These are phyloP conservation scores for Leishmania major DNA, from an alignment of 208 protist genomes.

Conservation along the genomic window DNA sequence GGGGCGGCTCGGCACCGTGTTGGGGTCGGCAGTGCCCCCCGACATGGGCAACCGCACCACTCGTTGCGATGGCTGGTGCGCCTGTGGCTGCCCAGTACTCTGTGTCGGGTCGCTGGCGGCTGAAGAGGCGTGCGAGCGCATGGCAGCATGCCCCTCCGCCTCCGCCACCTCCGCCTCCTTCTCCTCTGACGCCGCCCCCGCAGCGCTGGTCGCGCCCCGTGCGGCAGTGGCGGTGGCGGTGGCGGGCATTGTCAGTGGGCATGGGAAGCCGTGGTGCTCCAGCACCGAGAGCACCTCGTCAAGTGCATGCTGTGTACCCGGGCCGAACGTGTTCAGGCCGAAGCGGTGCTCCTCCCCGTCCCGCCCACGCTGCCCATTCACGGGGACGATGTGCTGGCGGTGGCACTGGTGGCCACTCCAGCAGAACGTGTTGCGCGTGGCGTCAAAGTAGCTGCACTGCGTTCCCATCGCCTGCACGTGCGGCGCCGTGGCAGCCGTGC, in stretches of 20 bases:
- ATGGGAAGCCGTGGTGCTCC: conserved; percentile 20
- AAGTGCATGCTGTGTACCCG: conserved; percentile 26
- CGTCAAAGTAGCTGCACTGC: conserved; percentile 42
- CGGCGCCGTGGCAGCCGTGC: conserved; percentile 11
- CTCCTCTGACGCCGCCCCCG: neutral
- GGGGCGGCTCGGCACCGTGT: neutral
- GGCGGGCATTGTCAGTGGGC: neutral
- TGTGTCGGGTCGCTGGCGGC: neutral
- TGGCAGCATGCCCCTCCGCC: conserved; percentile 2
- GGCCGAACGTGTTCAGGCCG: conserved; percentile 27
- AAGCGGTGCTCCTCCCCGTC: conserved; percentile 27
- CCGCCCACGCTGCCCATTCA: conserved; percentile 20
- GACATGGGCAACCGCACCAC: neutral
- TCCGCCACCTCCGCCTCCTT: neutral
- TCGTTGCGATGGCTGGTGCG: conserved; percentile 7
- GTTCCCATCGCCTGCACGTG: conserved; percentile 18
- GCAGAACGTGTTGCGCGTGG: conserved; percentile 39
- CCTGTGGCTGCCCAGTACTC: neutral
- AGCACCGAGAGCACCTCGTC: conserved; percentile 33
- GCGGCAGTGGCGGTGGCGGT: neutral
- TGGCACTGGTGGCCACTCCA: conserved; percentile 50
- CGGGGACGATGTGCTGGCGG: conserved; percentile 29
- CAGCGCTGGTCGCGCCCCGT: neutral
- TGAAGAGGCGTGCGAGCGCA: neutral
- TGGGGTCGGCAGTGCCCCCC: neutral